These are phyloP conservation scores for Penicillium sp. DNA, from an alignment of 2,329 filamentous ascomycete genomes.

Conservation along the genomic window DNA sequence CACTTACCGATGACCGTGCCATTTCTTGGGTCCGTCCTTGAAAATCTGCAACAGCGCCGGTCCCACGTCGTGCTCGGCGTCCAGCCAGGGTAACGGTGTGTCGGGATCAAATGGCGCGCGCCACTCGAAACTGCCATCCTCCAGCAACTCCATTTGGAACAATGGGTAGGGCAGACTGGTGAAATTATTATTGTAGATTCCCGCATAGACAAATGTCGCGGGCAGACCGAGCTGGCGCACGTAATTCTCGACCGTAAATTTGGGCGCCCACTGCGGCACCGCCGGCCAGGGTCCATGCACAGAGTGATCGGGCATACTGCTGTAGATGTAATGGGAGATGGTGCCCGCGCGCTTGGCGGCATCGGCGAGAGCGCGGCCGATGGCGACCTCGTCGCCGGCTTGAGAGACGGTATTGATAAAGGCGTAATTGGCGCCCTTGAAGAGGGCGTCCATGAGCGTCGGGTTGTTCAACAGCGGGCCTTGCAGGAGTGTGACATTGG, in stretches of 20 bases:
- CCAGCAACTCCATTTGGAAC: slow-evolving; percentile 89
- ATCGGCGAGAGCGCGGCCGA: slow-evolving; percentile 85
- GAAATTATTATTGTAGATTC: slow-evolving; percentile 99
- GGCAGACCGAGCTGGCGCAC: slow-evolving; percentile 79
- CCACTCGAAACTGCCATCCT: slow-evolving; percentile 87
- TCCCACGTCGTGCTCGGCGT: slow-evolving; percentile 94
- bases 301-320: slow-evolving; percentile 93
- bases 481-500: slow-evolving; percentile 76
- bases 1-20: slow-evolving; percentile 71
- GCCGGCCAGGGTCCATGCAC: slow-evolving; percentile 81
- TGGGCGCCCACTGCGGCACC: slow-evolving; percentile 86
- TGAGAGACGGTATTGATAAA: slow-evolving; percentile 99
- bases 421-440: slow-evolving; percentile 80
- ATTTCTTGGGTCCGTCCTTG: slow-evolving; percentile 86
- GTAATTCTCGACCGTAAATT: slow-evolving; percentile 92
- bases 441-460: slow-evolving; percentile 74
- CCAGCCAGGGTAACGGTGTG: slow-evolving; percentile 88
- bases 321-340: slow-evolving; percentile 92
- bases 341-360: slow-evolving; percentile 77
- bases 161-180: slow-evolving; percentile 89
- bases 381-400: slow-evolving; percentile 82
- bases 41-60: slow-evolving; percentile 91
- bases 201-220: slow-evolving; percentile 91
- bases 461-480: slow-evolving; percentile 71
- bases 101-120: slow-evolving; percentile 91